Conservation (phyloP, 164 flowering plant genomes). For the Umbellularia californica region DNA sequence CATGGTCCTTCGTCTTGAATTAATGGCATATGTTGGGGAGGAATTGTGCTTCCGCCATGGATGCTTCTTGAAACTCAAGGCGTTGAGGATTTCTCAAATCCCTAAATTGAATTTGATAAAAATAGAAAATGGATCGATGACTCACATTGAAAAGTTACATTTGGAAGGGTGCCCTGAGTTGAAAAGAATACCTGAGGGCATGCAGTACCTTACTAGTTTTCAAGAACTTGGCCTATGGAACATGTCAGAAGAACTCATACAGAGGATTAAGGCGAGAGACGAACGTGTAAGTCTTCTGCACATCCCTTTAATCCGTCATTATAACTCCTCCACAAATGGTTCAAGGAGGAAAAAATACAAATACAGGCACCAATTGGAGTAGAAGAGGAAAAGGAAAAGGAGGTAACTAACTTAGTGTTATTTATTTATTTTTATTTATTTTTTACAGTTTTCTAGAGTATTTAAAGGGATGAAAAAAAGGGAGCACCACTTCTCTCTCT, state of each 20-base stretch:
- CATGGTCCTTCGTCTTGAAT: fast-evolving
- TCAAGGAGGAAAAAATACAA: fast-evolving
- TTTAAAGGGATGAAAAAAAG: fast-evolving
- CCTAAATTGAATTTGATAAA: not conserved
- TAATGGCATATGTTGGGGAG: not conserved
- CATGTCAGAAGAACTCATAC: constrained; percentile 28
- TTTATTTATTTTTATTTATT: too few species aligned
- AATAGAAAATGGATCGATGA: not conserved
- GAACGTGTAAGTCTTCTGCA: too few species aligned
- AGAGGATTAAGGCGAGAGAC: too few species aligned
- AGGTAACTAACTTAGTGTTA: too few species aligned
- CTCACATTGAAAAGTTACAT: too few species aligned
- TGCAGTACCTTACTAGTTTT: constrained; percentile 29
- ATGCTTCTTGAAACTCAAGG: not conserved
- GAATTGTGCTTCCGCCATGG: not conserved
- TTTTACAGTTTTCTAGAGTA: too few species aligned
- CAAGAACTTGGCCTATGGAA: constrained; percentile 23
- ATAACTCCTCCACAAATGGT: too few species aligned
- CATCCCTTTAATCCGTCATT: too few species aligned
- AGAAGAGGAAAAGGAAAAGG: too few species aligned
- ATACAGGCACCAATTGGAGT: too few species aligned
- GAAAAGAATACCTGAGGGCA: constrained; percentile 28
- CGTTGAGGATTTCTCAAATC: fast-evolving
- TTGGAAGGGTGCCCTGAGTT: constrained; percentile 9
- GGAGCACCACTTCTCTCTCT: too few species aligned